Evolutionary conservation across 1,139 yeast genomes (phyloP).

Genomic region (Saccharomycopsis crataegensis): DNA sequence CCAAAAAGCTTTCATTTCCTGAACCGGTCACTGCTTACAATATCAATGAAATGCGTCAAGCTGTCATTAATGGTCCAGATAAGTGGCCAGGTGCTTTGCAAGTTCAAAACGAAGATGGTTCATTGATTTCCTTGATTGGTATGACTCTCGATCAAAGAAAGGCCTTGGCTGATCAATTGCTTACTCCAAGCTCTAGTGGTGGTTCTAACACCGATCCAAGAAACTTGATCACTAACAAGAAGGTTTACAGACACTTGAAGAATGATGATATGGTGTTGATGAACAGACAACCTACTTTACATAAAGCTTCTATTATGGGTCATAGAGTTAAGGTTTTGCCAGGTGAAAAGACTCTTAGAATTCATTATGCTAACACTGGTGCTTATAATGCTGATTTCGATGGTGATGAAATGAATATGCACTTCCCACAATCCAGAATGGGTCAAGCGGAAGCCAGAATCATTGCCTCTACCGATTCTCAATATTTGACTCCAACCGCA

Average conservation of each 20-base stretch:
- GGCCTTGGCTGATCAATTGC: constrained; percentile 89
- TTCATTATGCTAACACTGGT: constrained; percentile 98
- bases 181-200: constrained; percentile 64
- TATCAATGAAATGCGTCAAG: constrained; percentile 83
- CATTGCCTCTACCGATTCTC: constrained; percentile 94
- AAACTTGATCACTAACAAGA: constrained; percentile 60
- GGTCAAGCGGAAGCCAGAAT: constrained; percentile 95
- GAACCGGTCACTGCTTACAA: constrained; percentile 97
- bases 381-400: constrained; percentile 99
- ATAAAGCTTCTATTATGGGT: constrained; percentile 99
- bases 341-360: constrained; percentile 90
- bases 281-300: constrained; percentile 99
- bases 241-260: constrained; percentile 88
- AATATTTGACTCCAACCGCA: constrained; percentile 95
- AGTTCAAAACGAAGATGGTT: constrained; percentile 95
- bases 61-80: constrained; percentile 95
- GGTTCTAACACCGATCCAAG: constrained; percentile 18
- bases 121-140: constrained; percentile 70
- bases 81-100: constrained; percentile 99
- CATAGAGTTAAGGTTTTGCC: constrained; percentile 96
- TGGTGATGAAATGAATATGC: constrained; percentile 99
- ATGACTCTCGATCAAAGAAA: constrained; percentile 93
- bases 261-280: constrained; percentile 93
- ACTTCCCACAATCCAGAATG: constrained; percentile 97
- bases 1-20: constrained; percentile 89